A percentile compares a stretch with the other conserved stretches of the same genome.
These are phyloP conservation scores for Mucor racemosus DNA, from an alignment of 371 early-diverging fungal genomes.

Conservation along the genomic window DNA sequence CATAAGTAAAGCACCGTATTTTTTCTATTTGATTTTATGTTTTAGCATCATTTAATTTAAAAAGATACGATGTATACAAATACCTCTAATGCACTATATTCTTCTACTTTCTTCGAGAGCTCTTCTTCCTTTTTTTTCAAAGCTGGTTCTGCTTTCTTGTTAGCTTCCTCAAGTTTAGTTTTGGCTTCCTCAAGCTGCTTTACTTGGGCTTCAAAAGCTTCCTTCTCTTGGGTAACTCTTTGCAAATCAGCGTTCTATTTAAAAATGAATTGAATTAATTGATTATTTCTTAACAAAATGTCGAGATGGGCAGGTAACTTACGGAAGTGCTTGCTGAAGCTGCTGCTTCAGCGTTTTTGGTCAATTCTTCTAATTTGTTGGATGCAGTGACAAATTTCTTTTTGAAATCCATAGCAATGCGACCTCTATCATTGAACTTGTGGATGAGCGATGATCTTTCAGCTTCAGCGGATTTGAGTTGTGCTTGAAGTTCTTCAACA, in stretches of 20 bases:
- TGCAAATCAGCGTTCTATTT: slow-evolving; percentile 11
- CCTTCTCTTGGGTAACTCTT: slow-evolving; percentile 14
- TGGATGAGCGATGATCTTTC: neutral
- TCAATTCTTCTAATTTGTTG: slow-evolving; percentile 9
- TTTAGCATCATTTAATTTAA: neutral
- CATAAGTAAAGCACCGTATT: slow-evolving; percentile 8
- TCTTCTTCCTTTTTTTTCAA: slow-evolving; percentile 3
- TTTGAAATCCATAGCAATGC: slow-evolving; percentile 23
- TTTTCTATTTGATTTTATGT: neutral
- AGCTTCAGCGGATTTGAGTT: neutral
- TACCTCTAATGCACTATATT: slow-evolving; percentile 20
- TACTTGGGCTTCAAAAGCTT: slow-evolving; percentile 13
- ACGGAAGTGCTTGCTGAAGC: neutral
- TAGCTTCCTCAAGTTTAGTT: slow-evolving; percentile 7
- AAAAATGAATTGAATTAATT: neutral
- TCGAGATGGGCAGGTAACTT: neutral
- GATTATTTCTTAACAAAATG: too few species aligned
- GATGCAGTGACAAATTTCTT: slow-evolving; percentile 7
- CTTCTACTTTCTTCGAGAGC: neutral
- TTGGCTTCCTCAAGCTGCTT: slow-evolving; percentile 3
- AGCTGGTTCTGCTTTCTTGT: too few species aligned
- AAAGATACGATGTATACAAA: neutral
- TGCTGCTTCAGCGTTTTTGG: neutral
- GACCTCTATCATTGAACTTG: slow-evolving; percentile 25
- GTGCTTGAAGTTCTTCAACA: slow-evolving; percentile 8